Evolutionary conservation across 1,284 basidiomycete species (phyloP).

Genomic region (Marasmius oreades): DNA sequence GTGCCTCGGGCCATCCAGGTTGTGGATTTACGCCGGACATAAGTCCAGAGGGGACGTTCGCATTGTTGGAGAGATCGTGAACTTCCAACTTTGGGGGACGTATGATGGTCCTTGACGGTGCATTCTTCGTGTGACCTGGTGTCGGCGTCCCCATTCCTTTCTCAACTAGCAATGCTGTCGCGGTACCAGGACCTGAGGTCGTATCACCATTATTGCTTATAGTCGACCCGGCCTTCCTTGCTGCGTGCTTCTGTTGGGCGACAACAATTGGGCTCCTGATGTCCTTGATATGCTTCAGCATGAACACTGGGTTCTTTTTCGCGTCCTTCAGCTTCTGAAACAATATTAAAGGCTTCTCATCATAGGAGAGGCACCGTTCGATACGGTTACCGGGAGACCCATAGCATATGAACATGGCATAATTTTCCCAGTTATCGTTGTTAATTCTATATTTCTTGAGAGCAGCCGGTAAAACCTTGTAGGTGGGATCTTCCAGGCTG

Average conservation of each 20-base stretch:
- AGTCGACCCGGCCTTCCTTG: conserved; percentile 64
- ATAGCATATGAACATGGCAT: conserved; percentile 99
- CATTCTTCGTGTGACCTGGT: conserved; percentile 36
- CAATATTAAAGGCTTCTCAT: conserved; percentile 94
- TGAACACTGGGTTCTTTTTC: conserved; percentile 97
- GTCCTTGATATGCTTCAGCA: conserved; percentile 98
- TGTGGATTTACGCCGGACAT: conserved; percentile 40
- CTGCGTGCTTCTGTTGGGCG: conserved; percentile 90
- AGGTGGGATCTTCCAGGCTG: conserved; percentile 94
- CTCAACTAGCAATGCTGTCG: conserved; percentile 29
- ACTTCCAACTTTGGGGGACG: conserved; percentile 68
- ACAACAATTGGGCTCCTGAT: conserved; percentile 96
- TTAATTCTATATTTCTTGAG: conserved; percentile 99
- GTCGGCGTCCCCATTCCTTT: conserved; percentile 34
- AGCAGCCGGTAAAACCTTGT: conserved; percentile 96
- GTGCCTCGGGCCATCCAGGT: conserved; percentile 70
- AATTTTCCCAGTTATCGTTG: conserved; percentile 98
- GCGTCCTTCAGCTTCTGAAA: conserved; percentile 98
- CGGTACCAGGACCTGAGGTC: background rate
- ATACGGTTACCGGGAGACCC: conserved; percentile 81
- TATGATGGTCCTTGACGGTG: conserved; percentile 34
- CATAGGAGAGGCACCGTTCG: conserved; percentile 95
- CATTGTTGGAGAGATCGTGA: conserved; percentile 38
- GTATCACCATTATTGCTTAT: conserved; percentile 25
- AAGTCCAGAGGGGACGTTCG: conserved; percentile 28